A percentile compares a stretch with the other conserved stretches of the same genome.
Conservation (phyloP, 2,329 filamentous ascomycete species). For the Celoporthe dispersa region DNA sequence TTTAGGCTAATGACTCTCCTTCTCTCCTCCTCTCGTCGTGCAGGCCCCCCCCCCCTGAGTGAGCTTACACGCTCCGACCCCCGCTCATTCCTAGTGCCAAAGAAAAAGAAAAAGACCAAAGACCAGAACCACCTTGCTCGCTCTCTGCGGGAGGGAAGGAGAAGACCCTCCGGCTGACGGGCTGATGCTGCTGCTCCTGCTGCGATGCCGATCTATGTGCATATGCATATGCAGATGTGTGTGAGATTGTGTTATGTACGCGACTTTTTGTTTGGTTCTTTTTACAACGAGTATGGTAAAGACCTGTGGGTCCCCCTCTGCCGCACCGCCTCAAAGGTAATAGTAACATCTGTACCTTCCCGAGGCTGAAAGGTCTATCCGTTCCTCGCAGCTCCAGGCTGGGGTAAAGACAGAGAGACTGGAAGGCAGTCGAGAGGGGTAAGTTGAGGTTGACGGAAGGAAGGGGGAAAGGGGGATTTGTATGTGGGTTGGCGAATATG, state of each 20-base stretch:
- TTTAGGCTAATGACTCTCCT: constrained; percentile 5
- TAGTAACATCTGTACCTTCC: not conserved
- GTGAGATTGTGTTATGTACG: constrained; percentile 10
- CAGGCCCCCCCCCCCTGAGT: not conserved
- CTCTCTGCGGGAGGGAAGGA: not conserved
- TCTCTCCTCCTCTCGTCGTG: no score
- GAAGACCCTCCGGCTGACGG: not conserved
- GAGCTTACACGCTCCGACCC: not conserved
- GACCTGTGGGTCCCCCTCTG: not conserved
- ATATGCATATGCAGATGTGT: not conserved
- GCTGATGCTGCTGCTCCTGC: not conserved
- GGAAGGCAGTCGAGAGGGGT: not conserved
- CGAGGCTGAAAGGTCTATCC: not conserved
- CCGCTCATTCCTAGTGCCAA: constrained; percentile 8
- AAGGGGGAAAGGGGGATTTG: not conserved
- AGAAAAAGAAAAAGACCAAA: not conserved
- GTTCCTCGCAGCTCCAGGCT: constrained; percentile 26
- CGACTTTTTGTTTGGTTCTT: constrained; percentile 5
- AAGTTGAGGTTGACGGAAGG: not conserved
- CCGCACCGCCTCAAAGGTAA: not conserved
- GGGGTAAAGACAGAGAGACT: not conserved
- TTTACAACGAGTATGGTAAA: constrained; percentile 15
- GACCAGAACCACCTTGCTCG: constrained; percentile 6
- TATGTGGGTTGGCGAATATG: constrained; percentile 18
- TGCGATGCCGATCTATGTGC: not conserved